Evolutionary conservation across 345 rosid genomes (phyloP), one percentile per base, ranked within the genome.

Genomic region (Limnanthes douglasii): DNA sequence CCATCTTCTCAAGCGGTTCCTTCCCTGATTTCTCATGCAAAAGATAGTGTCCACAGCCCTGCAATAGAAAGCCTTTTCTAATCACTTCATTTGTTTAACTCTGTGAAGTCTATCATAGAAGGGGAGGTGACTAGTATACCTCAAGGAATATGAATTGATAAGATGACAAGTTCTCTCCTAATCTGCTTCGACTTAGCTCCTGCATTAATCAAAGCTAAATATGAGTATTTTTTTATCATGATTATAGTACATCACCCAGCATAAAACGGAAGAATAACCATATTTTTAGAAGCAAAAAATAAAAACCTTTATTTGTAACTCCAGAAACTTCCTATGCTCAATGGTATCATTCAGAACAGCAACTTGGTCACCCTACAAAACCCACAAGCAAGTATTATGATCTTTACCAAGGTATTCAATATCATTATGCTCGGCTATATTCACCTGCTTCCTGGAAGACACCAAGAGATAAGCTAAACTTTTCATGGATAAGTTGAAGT

Each of bases 131-230:
- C 11, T 9, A 10, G n/a, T n/a, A 13, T 46, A 68, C 74, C 74
- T 68, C 58, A 3, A 56, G 30, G 43, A 56, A 63, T 41, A 52
- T 28, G 8, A 61, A 38, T 49, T 64, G 70, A 19, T 5, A 18
- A 17, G 55, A 46, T 33, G 43, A 14, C 9, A 48, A 34, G 22
- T 42, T 59, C 5, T 59, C 58, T 35, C 50, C 46, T 42, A 59
- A 43, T 34, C 55, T 52, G 53, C 66, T 59, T 56, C 41, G 50
- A 42, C 57, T 52, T 47, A 60, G 34, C 45, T 68, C 66, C 74
- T 68, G 61, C 61, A n/a, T n/a, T n/a, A n/a, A n/a, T n/a, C n/a
- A n/a, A n/a, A n/a, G n/a, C n/a, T n/a, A n/a, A n/a, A n/a, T n/a
- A n/a, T n/a, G n/a, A n/a, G n/a, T n/a, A n/a, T n/a, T n/a, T n/a